A percentile compares a stretch with the other conserved stretches of the same genome.
These are phyloP conservation scores for Aureobasidium lini DNA, from an alignment of 2,329 filamentous ascomycete genomes.

Conservation along the genomic window DNA sequence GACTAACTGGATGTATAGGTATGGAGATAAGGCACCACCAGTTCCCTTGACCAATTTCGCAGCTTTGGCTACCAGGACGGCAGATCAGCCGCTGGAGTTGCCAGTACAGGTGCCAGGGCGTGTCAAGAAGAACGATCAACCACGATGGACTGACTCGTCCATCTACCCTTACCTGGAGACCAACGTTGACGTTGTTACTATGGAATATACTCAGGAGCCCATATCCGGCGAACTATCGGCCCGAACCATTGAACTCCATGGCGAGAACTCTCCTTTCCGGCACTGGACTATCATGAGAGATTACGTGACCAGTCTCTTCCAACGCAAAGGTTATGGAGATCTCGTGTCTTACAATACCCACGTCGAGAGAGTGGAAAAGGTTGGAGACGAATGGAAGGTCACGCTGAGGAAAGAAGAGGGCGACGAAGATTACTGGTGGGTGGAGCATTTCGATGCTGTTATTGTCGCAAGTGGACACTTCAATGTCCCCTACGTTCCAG, in stretches of 20 bases:
- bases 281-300: slow-evolving; percentile 51
- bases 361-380: slow-evolving; percentile 52
- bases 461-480: slow-evolving; percentile 56
- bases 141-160: slow-evolving; percentile 50
- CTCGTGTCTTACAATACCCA: slow-evolving; percentile 51
- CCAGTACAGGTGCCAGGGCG: slow-evolving; percentile 43
- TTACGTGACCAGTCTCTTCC: slow-evolving; percentile 48
- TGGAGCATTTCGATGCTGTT: slow-evolving; percentile 54
- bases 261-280: slow-evolving; percentile 53
- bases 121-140: slow-evolving; percentile 35
- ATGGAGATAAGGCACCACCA: slow-evolving; percentile 27
- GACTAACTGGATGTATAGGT: slow-evolving; percentile 6
- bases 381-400: slow-evolving; percentile 19
- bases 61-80: slow-evolving; percentile 39
- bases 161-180: slow-evolving; percentile 59
- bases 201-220: slow-evolving; percentile 53
- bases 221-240: slow-evolving; percentile 41
- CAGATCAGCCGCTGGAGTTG: slow-evolving; percentile 43
- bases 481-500: slow-evolving; percentile 50
- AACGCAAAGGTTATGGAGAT: slow-evolving; percentile 47
- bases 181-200: slow-evolving; percentile 52
- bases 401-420: slow-evolving; percentile 35
- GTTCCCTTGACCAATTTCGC: slow-evolving; percentile 39
- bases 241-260: slow-evolving; percentile 43
- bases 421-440: slow-evolving; percentile 35